Evolutionary conservation across 331 rosid species (phyloP).

Genomic region (Pyrus hybrid): DNA sequence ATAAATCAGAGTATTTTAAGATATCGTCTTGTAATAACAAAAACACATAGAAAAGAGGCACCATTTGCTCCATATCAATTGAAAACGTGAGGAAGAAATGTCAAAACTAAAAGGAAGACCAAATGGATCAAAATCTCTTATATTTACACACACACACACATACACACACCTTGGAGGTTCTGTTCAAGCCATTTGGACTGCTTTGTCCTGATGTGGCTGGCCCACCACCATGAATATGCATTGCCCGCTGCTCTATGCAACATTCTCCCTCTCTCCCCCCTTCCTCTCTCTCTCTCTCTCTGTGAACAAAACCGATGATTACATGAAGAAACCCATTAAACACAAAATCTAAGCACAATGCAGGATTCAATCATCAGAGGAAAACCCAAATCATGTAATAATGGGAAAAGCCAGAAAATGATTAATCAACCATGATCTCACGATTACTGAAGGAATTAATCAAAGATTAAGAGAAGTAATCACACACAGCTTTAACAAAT

Average conservation of each 20-base stretch:
- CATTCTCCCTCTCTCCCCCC: conserved; percentile 26
- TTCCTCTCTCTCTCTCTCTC: neutral
- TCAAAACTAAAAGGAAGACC: neutral
- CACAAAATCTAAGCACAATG: neutral
- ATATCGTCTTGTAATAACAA: neutral
- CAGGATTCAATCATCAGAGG: too few relatives aligned
- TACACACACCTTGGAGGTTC: conserved; percentile 57
- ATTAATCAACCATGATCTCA: neutral
- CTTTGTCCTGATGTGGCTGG: conserved; percentile 89
- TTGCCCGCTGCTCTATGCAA: conserved; percentile 91
- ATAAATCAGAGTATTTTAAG: neutral
- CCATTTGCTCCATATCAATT: neutral
- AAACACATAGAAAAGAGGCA: neutral
- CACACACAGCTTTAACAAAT: conserved; percentile 10
- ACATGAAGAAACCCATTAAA: neutral
- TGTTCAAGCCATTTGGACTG: conserved; percentile 97
- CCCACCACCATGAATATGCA: conserved; percentile 99
- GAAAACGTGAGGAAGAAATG: neutral
- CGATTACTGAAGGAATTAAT: neutral
- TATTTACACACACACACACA: neutral
- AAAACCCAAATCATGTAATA: too few relatives aligned
- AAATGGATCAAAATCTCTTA: neutral
- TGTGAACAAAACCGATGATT: neutral
- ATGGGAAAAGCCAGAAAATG: too few relatives aligned
- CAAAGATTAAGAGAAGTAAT: neutral